phyloP scores from a whole-genome alignment of 2,329 filamentous ascomycete genomes.

The Phialophora verrucosa region DNA sequence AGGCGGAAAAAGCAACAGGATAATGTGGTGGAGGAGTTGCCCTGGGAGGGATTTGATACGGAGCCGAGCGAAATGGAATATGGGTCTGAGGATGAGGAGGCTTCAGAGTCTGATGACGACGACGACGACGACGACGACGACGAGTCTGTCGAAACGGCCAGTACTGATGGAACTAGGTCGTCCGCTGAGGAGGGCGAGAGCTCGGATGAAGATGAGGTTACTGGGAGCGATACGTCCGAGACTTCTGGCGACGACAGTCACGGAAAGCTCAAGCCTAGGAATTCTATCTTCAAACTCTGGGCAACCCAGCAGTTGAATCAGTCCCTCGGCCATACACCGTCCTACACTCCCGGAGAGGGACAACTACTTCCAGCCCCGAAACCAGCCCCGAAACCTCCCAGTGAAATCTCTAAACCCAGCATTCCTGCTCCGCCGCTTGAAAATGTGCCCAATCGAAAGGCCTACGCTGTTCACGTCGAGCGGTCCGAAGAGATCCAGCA shows the following conservation, averaged over 20 bases:
- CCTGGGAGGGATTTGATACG: conserved; percentile 54
- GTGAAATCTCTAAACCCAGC: conserved; percentile 12
- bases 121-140: conserved; percentile 29
- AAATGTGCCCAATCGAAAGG: conserved; percentile 61
- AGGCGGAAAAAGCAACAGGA: conserved; percentile 54
- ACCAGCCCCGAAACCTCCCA: conserved; percentile 14
- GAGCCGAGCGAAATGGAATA: conserved; percentile 43
- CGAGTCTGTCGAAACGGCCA: conserved; percentile 41
- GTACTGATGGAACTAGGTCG: conserved; percentile 11
- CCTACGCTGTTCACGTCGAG: conserved; percentile 74
- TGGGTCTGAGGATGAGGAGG: conserved; percentile 31
- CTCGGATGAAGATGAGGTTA: conserved; percentile 41
- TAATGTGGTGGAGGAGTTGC: conserved; percentile 46
- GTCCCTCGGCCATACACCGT: conserved; percentile 69
- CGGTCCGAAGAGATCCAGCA: conserved; percentile 77
- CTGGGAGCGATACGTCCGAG: conserved; percentile 39
- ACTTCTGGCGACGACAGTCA: conserved; percentile 44
- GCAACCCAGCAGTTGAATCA: conserved; percentile 85
- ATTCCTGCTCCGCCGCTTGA: not conserved
- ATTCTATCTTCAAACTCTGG: conserved; percentile 90
- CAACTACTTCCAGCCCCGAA: conserved; percentile 44
- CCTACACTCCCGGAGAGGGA: conserved; percentile 47
- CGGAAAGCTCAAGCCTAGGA: conserved; percentile 49
- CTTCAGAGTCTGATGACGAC: conserved; percentile 25
- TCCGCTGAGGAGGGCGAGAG: conserved; percentile 41